Conservation (phyloP, 2,329 filamentous ascomycete species). For the Neobulgaria alba region DNA sequence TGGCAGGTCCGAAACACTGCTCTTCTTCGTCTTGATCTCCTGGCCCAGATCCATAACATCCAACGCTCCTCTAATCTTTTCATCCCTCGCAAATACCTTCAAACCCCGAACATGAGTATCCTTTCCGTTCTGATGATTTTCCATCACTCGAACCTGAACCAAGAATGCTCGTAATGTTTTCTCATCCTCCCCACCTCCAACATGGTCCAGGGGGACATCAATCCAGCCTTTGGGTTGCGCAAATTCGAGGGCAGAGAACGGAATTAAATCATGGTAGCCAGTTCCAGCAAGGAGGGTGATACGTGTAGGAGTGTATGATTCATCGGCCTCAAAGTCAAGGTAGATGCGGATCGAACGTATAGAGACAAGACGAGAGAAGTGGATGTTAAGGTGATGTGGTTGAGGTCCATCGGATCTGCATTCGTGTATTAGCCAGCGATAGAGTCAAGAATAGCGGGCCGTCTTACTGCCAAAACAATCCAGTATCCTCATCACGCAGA, state of each 20-base stretch:
- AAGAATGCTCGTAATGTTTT: slow-evolving; percentile 81
- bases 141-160: slow-evolving; percentile 80
- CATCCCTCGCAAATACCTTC: slow-evolving; percentile 61
- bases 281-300: slow-evolving; percentile 86
- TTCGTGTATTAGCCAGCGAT: slow-evolving; percentile 1
- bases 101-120: slow-evolving; percentile 94
- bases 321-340: slow-evolving; percentile 86
- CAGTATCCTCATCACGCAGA: slow-evolving; percentile 63
- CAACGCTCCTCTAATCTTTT: slow-evolving; percentile 18
- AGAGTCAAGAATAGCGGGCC: neutral
- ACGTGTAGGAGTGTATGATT: slow-evolving; percentile 92
- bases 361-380: slow-evolving; percentile 75
- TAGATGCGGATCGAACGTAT: slow-evolving; percentile 74
- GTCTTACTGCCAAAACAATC: slow-evolving; percentile 71
- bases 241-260: slow-evolving; percentile 75
- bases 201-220: slow-evolving; percentile 63
- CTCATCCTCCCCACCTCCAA: slow-evolving; percentile 49
- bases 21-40: slow-evolving; percentile 3
- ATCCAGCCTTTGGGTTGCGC: slow-evolving; percentile 83
- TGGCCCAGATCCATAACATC: slow-evolving; percentile 7
- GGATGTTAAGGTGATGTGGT: slow-evolving; percentile 73
- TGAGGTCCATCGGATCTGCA: slow-evolving; percentile 71
- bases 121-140: slow-evolving; percentile 99
- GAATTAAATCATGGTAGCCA: slow-evolving; percentile 82
- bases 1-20: neutral